These are phyloP conservation scores for Cenchrus americanus DNA, from an alignment of 176 grass and related monocot species.

Conservation along the genomic window DNA sequence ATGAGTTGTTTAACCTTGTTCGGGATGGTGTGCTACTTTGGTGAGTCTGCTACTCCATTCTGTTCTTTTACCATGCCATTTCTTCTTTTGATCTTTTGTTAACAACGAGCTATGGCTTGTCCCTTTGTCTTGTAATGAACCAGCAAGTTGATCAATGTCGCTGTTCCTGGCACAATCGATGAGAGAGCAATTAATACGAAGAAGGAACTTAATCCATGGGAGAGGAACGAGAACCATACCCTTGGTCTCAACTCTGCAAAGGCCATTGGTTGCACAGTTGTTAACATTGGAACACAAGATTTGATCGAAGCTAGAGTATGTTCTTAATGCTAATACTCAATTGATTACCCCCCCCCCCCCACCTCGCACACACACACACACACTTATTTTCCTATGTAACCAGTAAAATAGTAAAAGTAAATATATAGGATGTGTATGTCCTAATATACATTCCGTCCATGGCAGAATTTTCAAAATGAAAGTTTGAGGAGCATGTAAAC, in stretches of 20 bases:
- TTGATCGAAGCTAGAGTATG: constrained; percentile 95
- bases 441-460: background rate
- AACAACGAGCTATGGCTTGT: constrained; percentile 21
- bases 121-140: constrained; percentile 38
- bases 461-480: constrained; percentile 15
- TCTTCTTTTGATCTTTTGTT: background rate
- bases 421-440: background rate
- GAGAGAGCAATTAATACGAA: constrained; percentile 98
- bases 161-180: constrained; percentile 93
- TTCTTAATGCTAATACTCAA: background rate
- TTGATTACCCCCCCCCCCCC: background rate
- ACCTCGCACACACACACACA: no score
- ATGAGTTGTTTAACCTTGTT: constrained; percentile 78
- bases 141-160: constrained; percentile 98
- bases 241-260: constrained; percentile 98
- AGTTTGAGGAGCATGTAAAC: background rate
- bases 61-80: constrained; percentile 6
- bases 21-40: constrained; percentile 92
- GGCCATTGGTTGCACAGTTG: constrained; percentile 97
- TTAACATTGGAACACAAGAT: constrained; percentile 99
- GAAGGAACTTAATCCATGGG: constrained; percentile 86
- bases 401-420: background rate
- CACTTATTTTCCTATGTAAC: constrained; percentile 3
- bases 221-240: constrained; percentile 97
- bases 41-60: constrained; percentile 44